Percentiles rank a stretch among this genome's conserved stretches.
Conservation (phyloP, 345 rosid genomes). For the Punica granatum region DNA sequence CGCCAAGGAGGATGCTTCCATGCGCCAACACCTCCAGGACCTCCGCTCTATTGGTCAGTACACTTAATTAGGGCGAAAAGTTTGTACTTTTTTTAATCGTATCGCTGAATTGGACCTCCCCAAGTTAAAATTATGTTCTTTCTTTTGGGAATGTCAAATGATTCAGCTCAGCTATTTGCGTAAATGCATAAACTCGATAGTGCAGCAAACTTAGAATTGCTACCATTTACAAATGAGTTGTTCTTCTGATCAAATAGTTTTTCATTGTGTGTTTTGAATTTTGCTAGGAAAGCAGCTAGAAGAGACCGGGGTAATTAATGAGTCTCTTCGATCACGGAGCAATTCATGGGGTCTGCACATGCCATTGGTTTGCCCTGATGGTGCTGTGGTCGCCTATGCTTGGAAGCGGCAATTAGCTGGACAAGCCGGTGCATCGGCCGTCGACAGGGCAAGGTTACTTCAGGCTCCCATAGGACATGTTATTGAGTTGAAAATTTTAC, state of each 20-base stretch:
- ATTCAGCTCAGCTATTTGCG: not conserved
- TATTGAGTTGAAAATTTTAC: not conserved
- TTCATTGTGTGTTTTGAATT: not conserved
- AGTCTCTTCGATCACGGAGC: slow-evolving; percentile 64
- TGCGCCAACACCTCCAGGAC: slow-evolving; percentile 82
- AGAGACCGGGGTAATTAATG: slow-evolving; percentile 81
- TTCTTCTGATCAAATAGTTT: not conserved
- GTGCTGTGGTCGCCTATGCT: slow-evolving; percentile 94
- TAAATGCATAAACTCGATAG: not conserved
- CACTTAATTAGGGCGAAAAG: slow-evolving; percentile 2
- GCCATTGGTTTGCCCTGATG: slow-evolving; percentile 96
- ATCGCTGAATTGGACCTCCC: not conserved
- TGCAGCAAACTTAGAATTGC: not conserved
- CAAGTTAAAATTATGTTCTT: not conserved
- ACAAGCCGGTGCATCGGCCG: slow-evolving; percentile 99
- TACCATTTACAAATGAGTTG: not conserved
- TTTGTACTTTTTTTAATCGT: not conserved
- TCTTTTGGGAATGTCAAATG: not conserved
- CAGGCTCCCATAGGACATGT: not conserved
- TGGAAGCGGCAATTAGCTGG: slow-evolving; percentile 99
- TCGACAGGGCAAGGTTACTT: slow-evolving; percentile 78
- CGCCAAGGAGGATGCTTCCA: slow-evolving; percentile 62
- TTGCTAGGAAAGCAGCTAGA: slow-evolving; percentile 72
- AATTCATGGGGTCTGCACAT: slow-evolving; percentile 92
- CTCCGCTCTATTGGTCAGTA: slow-evolving; percentile 58